phyloP scores from a whole-genome alignment of 352 stramenopile genomes.

The Phytophthora pluvialis region DNA sequence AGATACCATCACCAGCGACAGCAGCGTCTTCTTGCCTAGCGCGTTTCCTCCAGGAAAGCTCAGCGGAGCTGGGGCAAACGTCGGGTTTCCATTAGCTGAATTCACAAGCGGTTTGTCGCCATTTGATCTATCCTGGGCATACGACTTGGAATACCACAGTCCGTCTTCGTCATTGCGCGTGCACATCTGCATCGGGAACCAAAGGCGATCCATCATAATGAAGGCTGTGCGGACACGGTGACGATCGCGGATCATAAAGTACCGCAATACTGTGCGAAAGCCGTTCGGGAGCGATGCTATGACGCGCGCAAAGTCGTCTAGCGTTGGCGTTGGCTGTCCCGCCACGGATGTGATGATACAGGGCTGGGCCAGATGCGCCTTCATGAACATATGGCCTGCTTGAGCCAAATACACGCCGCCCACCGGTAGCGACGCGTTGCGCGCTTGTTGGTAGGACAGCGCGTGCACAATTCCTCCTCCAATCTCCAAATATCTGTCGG shows the following conservation, averaged over 20 bases:
- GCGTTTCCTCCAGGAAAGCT: slow-evolving; percentile 74
- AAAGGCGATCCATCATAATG: slow-evolving; percentile 90
- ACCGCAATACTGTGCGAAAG: slow-evolving; percentile 83
- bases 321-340: slow-evolving; percentile 74
- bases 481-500: slow-evolving; percentile 84
- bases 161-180: slow-evolving; percentile 76
- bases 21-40: slow-evolving; percentile 73
- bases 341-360: slow-evolving; percentile 90
- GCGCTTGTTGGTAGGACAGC: slow-evolving; percentile 89
- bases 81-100: slow-evolving; percentile 49
- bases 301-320: slow-evolving; percentile 85
- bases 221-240: slow-evolving; percentile 87
- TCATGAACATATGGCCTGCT: slow-evolving; percentile 92
- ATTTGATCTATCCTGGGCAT: slow-evolving; percentile 12
- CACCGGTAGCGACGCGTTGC: slow-evolving; percentile 80
- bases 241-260: slow-evolving; percentile 88
- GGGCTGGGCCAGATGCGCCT: slow-evolving; percentile 82
- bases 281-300: slow-evolving; percentile 79
- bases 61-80: slow-evolving; percentile 60
- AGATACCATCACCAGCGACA: slow-evolving; percentile 91
- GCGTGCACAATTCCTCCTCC: slow-evolving; percentile 88
- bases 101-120: slow-evolving; percentile 34
- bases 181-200: slow-evolving; percentile 89
- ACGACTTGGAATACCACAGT: slow-evolving; percentile 66
- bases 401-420: slow-evolving; percentile 87